phyloP scores from a whole-genome alignment of 208 protist species.

The Acanthamoeba healyi region DNA sequence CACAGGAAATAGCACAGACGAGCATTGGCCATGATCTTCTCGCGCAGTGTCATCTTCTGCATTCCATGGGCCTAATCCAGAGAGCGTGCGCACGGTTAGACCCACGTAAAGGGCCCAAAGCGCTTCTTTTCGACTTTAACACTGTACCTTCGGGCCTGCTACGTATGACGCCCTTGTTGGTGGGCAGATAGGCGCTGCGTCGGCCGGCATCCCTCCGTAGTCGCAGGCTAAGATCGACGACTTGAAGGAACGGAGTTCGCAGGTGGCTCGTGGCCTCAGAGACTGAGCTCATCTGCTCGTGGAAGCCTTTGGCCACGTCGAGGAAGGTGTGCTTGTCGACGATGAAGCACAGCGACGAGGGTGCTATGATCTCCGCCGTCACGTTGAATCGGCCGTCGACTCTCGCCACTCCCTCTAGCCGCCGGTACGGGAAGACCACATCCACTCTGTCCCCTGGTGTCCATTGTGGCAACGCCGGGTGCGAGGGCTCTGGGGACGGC shows the following conservation, averaged over 20 bases:
- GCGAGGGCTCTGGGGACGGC: neutral
- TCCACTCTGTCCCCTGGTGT: neutral
- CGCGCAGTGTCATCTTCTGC: constrained; percentile 4
- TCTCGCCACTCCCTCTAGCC: constrained; percentile 28
- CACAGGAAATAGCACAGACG: neutral
- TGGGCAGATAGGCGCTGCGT: constrained; percentile 35
- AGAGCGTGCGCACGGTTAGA: neutral
- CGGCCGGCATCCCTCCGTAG: neutral
- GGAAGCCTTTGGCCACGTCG: neutral
- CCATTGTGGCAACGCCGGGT: no score
- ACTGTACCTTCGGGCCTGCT: neutral
- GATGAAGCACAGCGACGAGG: constrained; percentile 58
- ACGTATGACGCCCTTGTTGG: neutral
- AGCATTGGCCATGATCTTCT: constrained; percentile 33
- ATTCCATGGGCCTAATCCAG: neutral
- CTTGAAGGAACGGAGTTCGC: constrained; percentile 44
- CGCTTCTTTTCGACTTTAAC: no score
- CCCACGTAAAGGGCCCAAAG: neutral
- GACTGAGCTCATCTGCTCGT: neutral
- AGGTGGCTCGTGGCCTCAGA: neutral
- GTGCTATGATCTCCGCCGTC: neutral
- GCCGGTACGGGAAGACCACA: constrained; percentile 33
- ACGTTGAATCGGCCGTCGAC: neutral
- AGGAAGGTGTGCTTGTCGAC: constrained; percentile 5
- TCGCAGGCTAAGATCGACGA: constrained; percentile 29